Conservation (phyloP, 2,329 filamentous ascomycete genomes). For the Drechslerella stenobrocha region DNA sequence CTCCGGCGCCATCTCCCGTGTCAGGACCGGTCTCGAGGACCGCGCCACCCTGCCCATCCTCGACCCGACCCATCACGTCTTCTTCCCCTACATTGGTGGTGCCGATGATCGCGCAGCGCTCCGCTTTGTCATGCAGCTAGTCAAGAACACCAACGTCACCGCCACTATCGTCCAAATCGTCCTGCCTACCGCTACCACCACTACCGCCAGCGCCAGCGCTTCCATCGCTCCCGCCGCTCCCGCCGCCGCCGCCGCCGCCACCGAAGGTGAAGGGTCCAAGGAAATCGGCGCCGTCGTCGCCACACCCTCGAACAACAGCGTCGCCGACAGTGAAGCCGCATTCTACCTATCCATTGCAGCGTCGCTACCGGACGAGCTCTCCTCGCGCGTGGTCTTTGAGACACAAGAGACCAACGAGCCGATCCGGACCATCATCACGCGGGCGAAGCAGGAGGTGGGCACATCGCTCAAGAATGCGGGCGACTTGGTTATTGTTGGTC, state of each 20-base stretch:
- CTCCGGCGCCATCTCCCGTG: conserved; percentile 50
- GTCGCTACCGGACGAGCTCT: conserved; percentile 61
- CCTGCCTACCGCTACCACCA: conserved; percentile 38
- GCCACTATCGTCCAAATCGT: conserved; percentile 71
- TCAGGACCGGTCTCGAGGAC: conserved; percentile 56
- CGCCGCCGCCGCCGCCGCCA: conserved; percentile 19
- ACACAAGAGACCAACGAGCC: conserved; percentile 50
- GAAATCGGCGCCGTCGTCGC: conserved; percentile 42
- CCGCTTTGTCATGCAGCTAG: conserved; percentile 79
- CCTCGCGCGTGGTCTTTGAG: conserved; percentile 64
- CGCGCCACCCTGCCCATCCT: conserved; percentile 63
- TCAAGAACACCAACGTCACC: conserved; percentile 75
- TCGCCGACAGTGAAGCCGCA: conserved; percentile 58
- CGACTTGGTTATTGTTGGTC: conserved; percentile 70
- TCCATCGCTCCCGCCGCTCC: too few relatives aligned
- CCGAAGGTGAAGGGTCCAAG: conserved; percentile 40
- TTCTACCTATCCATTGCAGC: conserved; percentile 65
- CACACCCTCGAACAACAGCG: conserved; percentile 47
- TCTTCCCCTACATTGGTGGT: conserved; percentile 84
- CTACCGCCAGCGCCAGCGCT: conserved; percentile 24
- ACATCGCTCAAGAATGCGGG: conserved; percentile 68
- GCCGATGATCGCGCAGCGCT: conserved; percentile 79
- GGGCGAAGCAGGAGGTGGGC: conserved; percentile 64
- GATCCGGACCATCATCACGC: conserved; percentile 51
- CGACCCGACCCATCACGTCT: conserved; percentile 77